Base-by-base conservation (phyloP, 2,329 filamentous ascomycete genomes). In the Cytospora schulzeri region DNA sequence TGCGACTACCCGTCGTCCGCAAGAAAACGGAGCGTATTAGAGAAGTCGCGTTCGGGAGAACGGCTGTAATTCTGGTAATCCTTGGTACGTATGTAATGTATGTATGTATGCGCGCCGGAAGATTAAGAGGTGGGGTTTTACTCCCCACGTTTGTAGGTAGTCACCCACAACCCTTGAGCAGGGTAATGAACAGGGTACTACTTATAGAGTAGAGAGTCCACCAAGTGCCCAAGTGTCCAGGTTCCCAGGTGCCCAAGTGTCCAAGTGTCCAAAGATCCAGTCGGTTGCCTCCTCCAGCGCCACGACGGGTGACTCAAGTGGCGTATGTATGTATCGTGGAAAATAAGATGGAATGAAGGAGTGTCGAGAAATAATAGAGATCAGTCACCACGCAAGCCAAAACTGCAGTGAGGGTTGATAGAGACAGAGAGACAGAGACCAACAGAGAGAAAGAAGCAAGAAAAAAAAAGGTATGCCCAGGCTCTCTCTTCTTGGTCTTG, bases 1-100 rank as follows among this genome's bases (percentile, higher is more conserved):
- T 51, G 60, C 28, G 60, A 62, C 52, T 62, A 45, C 60, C 60
- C 38, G 14, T 22, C n/a, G 22, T 50, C n/a, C 52, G 52, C 52
- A 54, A 28, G n/a, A n/a, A 50, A 28, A 53, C 38, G n/a, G 52
- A n/a, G 17, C 9, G 28, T 41, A 38, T n/a, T 45, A 50, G 60
- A 54, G 60, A 31, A 62, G 60, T 62, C 52, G 41, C 52, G 60
- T 35, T 56, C 52, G 38, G 31, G 35, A n/a, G 15, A 22, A 29
- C 11, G 22, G 53, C 28, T 62, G n/a, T n/a, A n/a, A n/a, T n/a
- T n/a, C n/a, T n/a, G n/a, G n/a, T n/a, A n/a, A n/a, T n/a, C n/a
- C n/a, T n/a, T n/a, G n/a, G n/a, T n/a, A n/a, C n/a, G n/a, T n/a
- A n/a, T n/a, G n/a, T n/a, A n/a, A n/a, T n/a, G n/a, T n/a, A n/a